Evolutionary conservation across 257 asterid genomes (phyloP), one percentile per base, ranked within the genome.

Genomic region (Mitragyna speciosa): DNA sequence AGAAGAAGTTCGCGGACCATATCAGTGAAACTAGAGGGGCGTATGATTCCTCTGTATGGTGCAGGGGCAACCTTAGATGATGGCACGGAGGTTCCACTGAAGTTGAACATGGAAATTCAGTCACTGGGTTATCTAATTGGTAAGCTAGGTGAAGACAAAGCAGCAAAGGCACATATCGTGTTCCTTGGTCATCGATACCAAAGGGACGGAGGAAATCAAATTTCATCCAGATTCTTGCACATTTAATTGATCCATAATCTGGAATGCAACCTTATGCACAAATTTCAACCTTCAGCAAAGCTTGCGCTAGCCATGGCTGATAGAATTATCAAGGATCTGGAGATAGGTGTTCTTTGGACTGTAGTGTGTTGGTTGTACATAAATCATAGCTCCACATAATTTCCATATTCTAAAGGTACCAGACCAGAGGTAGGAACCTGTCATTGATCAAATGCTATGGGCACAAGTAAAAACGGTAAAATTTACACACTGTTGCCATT

Each of bases 31-130:
- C 61, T 94, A 61, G 78, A 80, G 33, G 98, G 98, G 33, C 45
- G 54, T 24, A 77, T 68, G 58, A 84, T 94, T 61, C 93, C 97
- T 12, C 85, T 94, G 0, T 94, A 94, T 69, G 98, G 98, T 1
- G 91, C 92, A 0, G 96, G 93, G 51, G 72, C 70, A 59, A 78
- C 86, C 30, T 49, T 89, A 31, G 87, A 77, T 11, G 73, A 58
- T 16, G 54, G 59, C 19, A 87, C 79, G 11, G 87, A 84, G 7
- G 80, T 94, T 73, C 93, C 93, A 41, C 68, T 92, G 65, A 86
- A 67, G 76, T 67, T 94, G 79, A 89, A 89, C n/a, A 72, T 91
- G 66, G 81, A 76, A 7, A 84, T 94, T 5, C 81, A 83, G 30
- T 76, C 94, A 0, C 70, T 58, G 15, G 95, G 92, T 11, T 61